Evolutionary conservation across 1,284 basidiomycete species (phyloP).

Genomic region (Sporisorium scitamineum): DNA sequence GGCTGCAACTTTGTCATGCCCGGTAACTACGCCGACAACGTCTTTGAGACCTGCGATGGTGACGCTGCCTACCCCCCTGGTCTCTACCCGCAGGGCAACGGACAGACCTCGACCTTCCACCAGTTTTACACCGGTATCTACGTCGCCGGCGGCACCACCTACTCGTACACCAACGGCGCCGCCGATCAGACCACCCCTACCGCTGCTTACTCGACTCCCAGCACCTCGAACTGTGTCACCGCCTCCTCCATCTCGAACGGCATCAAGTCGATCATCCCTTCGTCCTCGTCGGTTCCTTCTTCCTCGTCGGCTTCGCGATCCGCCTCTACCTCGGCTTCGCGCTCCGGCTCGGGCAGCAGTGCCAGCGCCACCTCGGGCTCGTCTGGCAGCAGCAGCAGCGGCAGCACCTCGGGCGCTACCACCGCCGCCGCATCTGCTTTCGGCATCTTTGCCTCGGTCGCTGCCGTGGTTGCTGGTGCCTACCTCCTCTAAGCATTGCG

Average conservation of each 20-base stretch:
- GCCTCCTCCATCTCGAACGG: slow-evolving; percentile 59
- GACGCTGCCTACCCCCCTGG: slow-evolving; percentile 69
- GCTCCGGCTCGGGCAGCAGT: slow-evolving; percentile 14
- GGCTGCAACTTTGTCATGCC: slow-evolving; percentile 71
- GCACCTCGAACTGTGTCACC: slow-evolving; percentile 60
- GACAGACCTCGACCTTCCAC: slow-evolving; percentile 63
- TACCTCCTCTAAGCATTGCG: slow-evolving; percentile 47
- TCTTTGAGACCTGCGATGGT: slow-evolving; percentile 67
- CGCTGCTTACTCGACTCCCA: slow-evolving; percentile 65
- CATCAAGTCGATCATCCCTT: slow-evolving; percentile 53
- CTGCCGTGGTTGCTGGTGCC: slow-evolving; percentile 46
- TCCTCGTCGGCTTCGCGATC: slow-evolving; percentile 7
- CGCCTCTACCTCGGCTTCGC: slow-evolving; percentile 2
- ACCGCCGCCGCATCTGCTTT: slow-evolving; percentile 24
- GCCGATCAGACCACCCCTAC: slow-evolving; percentile 58
- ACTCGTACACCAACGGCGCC: slow-evolving; percentile 65
- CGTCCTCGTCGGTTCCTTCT: slow-evolving; percentile 9
- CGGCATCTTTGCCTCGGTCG: slow-evolving; percentile 39
- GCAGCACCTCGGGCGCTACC: slow-evolving; percentile 30
- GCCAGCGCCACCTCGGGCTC: slow-evolving; percentile 14
- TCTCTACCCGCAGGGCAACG: slow-evolving; percentile 57
- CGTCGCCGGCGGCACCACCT: slow-evolving; percentile 39
- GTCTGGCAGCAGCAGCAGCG: slow-evolving; percentile 8
- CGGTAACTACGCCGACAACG: slow-evolving; percentile 61
- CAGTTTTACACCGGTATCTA: slow-evolving; percentile 64